phyloP scores from a whole-genome alignment of 306 rosid species.

The Cicer yamashitae region DNA sequence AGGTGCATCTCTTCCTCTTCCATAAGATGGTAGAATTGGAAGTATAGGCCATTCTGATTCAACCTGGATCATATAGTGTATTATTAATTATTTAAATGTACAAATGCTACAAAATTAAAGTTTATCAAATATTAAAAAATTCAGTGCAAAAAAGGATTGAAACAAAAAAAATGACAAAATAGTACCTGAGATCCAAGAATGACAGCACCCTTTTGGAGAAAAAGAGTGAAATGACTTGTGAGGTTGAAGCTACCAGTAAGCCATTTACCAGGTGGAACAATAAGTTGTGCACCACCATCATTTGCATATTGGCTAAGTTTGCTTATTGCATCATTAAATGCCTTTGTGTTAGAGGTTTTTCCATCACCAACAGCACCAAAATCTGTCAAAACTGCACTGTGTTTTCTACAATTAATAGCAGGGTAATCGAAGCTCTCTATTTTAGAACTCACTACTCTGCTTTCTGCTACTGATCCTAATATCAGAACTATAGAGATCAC shows the following conservation, averaged over 20 bases:
- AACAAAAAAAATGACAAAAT: not conserved
- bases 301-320: constrained; percentile 51
- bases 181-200: constrained; percentile 72
- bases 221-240: constrained; percentile 84
- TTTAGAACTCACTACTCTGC: not conserved
- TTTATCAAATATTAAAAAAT: too few relatives aligned
- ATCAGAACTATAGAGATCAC: constrained; percentile 13
- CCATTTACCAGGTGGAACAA: constrained; percentile 83
- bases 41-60: constrained; percentile 70
- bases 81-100: not conserved
- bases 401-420: constrained; percentile 63
- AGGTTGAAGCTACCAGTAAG: constrained; percentile 82
- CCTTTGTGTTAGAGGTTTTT: constrained; percentile 68
- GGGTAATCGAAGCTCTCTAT: constrained; percentile 3
- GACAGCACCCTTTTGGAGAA: constrained; percentile 61
- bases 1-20: constrained; percentile 70
- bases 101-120: not conserved
- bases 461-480: constrained; percentile 44
- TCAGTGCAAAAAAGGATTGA: not conserved
- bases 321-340: constrained; percentile 60
- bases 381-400: constrained; percentile 63
- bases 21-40: constrained; percentile 65
- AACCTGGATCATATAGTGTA: constrained; percentile 46
- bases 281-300: constrained; percentile 68
- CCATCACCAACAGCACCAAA: constrained; percentile 90